Evolutionary conservation across 129 eudicot genomes (phyloP).

Genomic region (Pittosporum tobira): DNA sequence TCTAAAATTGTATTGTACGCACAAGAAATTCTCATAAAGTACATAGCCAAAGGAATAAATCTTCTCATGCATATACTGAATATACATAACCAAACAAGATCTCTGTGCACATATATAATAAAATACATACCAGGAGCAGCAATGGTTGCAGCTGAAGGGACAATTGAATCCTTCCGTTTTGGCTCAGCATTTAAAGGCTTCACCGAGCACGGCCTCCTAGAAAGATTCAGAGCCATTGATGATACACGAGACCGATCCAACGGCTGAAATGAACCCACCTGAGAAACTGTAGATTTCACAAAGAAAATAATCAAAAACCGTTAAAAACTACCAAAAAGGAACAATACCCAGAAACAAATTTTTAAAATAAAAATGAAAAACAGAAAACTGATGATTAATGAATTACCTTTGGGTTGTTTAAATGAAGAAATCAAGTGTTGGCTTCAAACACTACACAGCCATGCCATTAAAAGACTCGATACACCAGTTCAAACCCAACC

Average conservation of each 20-base stretch:
- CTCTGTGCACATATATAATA: background rate
- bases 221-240: constrained; percentile 28
- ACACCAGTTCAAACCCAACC: too few relatives aligned
- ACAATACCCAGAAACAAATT: too few relatives aligned
- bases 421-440: too few relatives aligned
- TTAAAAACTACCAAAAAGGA: background rate
- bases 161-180: constrained; percentile 59
- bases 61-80: background rate
- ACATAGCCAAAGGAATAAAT: background rate
- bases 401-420: too few relatives aligned
- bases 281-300: constrained; percentile 29
- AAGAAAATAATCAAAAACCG: background rate
- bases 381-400: background rate
- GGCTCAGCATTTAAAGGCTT: constrained; percentile 68
- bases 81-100: background rate
- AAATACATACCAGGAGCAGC: constrained; percentile 52
- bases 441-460: background rate
- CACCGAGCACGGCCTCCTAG: constrained; percentile 34
- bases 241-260: constrained; percentile 32
- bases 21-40: background rate
- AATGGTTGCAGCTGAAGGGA: constrained; percentile 64
- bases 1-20: too few relatives aligned
- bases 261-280: constrained; percentile 44
- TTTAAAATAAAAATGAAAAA: background rate
- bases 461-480: too few relatives aligned